Percentiles rank a stretch among this genome's conserved stretches.
These are phyloP conservation scores for Incumbomyces delicatus DNA, from an alignment of 2,329 filamentous ascomycete genomes.

Conservation along the genomic window DNA sequence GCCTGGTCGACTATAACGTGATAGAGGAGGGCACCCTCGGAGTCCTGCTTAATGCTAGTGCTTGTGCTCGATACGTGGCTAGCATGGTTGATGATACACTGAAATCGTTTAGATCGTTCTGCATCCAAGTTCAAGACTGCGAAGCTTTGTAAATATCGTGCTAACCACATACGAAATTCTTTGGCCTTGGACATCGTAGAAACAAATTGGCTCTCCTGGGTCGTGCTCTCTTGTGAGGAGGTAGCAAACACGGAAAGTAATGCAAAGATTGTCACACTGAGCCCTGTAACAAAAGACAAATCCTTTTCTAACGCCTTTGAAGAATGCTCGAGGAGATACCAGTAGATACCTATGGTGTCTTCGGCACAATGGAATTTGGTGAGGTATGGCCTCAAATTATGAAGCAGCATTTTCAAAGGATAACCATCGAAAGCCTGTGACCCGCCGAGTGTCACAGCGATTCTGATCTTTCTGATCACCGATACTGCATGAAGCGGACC, in stretches of 20 bases:
- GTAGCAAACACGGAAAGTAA: slow-evolving; percentile 68
- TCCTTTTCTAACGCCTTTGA: slow-evolving; percentile 51
- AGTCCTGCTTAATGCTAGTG: slow-evolving; percentile 57
- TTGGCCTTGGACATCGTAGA: slow-evolving; percentile 67
- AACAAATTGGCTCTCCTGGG: slow-evolving; percentile 73
- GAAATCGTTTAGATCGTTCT: slow-evolving; percentile 36
- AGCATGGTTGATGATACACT: slow-evolving; percentile 58
- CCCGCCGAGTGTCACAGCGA: slow-evolving; percentile 71
- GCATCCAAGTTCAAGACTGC: slow-evolving; percentile 39
- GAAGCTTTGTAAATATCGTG: slow-evolving; percentile 56
- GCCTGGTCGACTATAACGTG: slow-evolving; percentile 67
- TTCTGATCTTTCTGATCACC: slow-evolving; percentile 72
- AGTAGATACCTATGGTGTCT: slow-evolving; percentile 76
- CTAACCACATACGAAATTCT: slow-evolving; percentile 70
- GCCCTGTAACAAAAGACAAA: slow-evolving; percentile 71
- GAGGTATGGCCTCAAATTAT: slow-evolving; percentile 67
- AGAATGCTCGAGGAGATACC: slow-evolving; percentile 69
- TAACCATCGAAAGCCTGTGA: slow-evolving; percentile 65
- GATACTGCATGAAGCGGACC: slow-evolving; percentile 81
- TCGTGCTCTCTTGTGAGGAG: slow-evolving; percentile 66
- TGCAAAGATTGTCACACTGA: slow-evolving; percentile 67
- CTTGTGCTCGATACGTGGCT: slow-evolving; percentile 57
- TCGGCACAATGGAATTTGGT: slow-evolving; percentile 80
- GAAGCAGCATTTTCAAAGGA: slow-evolving; percentile 80
- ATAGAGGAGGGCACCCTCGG: slow-evolving; percentile 73